phyloP scores from a whole-genome alignment of 805 yeast genomes.

The Yueomyces sinensis region DNA sequence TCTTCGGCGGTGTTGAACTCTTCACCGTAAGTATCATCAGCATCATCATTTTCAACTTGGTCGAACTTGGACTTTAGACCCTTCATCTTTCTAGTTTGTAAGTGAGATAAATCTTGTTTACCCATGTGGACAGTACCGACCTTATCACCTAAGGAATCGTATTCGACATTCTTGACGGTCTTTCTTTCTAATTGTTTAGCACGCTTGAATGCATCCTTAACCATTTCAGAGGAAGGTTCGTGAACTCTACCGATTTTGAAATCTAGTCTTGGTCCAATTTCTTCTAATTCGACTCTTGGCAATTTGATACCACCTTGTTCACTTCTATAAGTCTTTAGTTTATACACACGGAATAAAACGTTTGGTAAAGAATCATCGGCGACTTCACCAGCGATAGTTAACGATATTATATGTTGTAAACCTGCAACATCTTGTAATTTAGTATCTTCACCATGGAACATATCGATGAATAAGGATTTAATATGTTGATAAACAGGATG shows the following conservation, averaged over 20 bases:
- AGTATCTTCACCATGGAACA: conserved; percentile 75
- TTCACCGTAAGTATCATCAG: conserved; percentile 25
- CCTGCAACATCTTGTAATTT: conserved; percentile 89
- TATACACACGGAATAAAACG: conserved; percentile 84
- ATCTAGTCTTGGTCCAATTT: conserved; percentile 91
- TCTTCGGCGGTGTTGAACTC: conserved; percentile 24
- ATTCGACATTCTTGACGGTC: conserved; percentile 77
- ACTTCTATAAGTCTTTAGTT: conserved; percentile 65
- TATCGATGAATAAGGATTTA: conserved; percentile 81
- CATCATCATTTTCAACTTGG: conserved; percentile 47
- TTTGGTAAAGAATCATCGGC: conserved; percentile 62
- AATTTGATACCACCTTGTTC: conserved; percentile 56
- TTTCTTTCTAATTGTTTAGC: conserved; percentile 74
- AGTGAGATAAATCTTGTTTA: conserved; percentile 75
- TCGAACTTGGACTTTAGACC: conserved; percentile 84
- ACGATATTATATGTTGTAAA: conserved; percentile 76
- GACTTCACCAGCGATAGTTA: conserved; percentile 64
- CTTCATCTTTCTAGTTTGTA: conserved; percentile 98
- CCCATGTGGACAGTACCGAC: conserved; percentile 94
- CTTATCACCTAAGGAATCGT: conserved; percentile 90
- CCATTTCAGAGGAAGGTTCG: conserved; percentile 73
- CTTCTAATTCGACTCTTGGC: conserved; percentile 90
- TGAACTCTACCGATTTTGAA: conserved; percentile 83
- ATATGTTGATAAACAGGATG: conserved; percentile 78
- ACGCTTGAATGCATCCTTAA: conserved; percentile 72